phyloP scores from a whole-genome alignment of 2,329 filamentous ascomycete genomes.

The Talaromyces piceae region DNA sequence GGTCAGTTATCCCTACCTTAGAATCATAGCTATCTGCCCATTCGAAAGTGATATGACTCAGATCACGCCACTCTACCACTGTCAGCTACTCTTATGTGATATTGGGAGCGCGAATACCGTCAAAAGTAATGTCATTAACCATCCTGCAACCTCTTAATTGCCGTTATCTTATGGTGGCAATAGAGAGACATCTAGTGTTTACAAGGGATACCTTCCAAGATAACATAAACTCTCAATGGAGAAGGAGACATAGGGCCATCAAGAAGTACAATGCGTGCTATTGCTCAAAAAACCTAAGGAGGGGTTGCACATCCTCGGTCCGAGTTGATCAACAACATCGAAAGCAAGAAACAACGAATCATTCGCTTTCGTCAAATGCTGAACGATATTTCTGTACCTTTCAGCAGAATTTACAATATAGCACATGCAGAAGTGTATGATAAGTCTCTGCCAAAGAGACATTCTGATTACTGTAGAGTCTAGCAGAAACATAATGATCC shows the following conservation, averaged over 20 bases:
- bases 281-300: background rate
- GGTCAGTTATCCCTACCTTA: background rate
- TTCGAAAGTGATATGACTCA: background rate
- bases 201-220: too few species aligned
- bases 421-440: too few species aligned
- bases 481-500: too few species aligned
- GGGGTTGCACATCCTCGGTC: background rate
- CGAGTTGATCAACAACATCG: background rate
- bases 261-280: background rate
- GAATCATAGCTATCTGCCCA: background rate
- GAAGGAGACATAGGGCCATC: background rate
- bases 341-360: background rate
- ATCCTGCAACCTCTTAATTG: background rate
- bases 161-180: too few species aligned
- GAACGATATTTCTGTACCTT: too few species aligned
- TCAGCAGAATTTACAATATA: too few species aligned
- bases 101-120: background rate
- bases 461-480: too few species aligned
- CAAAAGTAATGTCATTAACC: background rate
- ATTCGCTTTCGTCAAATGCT: too few species aligned
- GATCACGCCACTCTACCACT: background rate
- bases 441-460: too few species aligned
- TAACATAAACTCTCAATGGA: background rate
- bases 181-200: too few species aligned
- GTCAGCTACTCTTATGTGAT: background rate